Base-by-base conservation (phyloP, 2,329 filamentous ascomycete species). In the Teratosphaeria zuluensis region DNA sequence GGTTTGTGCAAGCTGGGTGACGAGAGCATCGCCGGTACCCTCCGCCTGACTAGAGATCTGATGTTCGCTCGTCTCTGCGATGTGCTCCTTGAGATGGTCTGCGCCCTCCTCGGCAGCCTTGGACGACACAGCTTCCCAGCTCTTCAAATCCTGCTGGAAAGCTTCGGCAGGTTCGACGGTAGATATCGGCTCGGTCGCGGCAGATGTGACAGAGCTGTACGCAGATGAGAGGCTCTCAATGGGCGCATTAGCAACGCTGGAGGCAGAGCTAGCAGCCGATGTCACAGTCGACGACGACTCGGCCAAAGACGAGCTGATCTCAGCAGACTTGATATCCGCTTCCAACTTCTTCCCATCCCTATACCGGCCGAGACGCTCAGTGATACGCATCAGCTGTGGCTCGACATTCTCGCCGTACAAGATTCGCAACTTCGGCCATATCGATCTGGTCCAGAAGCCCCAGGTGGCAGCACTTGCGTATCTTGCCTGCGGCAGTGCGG, bases 371-470 rank as follows among this genome's bases (percentile, higher is more conserved):
- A 99, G 81, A 53, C 92, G 86, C 76, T 96, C 88, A 12, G 90
- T 89, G 68, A 99, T 97, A 67, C 91, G 90, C 58, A 92, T 83
- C 14, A 99, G 81, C 74, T 99, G 95, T 14, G 95, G 95, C 75
- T 97, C 92, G 3, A 99, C 92, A 66, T 95, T 96, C 69, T 96
- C 86, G 11, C 86, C 83, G 69, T 97, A 97, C 4, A 96, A 76
- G 14, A 88, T 81, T 30, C 88, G 84, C 11, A 96, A 63, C 63
- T 88, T 86, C 1, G 92, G 92, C 87, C 89, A 94, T 16, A 97
- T 77, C 1, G 85, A 86, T 53, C 84, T 83, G 59, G 90, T 84
- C 35, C 95, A 75, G 68, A 96, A 92, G 12, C 81, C 76, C 59
- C 84, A 83, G 0, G 83, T 82, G 60, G 84, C 84, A 58, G 84